Evolutionary conservation across 2,329 filamentous ascomycete species (phyloP).

Genomic region (Fusarium virguliforme): DNA sequence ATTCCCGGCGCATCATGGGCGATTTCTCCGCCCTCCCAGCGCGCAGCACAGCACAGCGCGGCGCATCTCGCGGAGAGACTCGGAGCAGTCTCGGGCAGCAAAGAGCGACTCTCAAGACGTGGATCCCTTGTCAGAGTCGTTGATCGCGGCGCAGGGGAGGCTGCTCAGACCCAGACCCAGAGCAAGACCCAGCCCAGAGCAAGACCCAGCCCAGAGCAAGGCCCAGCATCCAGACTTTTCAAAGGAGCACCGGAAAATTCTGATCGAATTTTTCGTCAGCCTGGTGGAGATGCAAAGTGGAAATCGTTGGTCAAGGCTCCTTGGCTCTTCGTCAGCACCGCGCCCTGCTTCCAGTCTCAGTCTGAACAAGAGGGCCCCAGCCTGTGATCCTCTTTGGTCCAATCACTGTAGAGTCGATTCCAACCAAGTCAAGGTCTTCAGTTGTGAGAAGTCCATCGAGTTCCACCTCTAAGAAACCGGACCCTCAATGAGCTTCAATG

Average conservation of each 20-base stretch:
- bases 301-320: slow-evolving; percentile 26
- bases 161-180: slow-evolving; percentile 7
- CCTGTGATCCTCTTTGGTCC: neutral
- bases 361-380: neutral
- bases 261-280: slow-evolving; percentile 35
- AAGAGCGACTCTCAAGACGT: slow-evolving; percentile 33
- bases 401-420: slow-evolving; percentile 12
- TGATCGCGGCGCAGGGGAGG: slow-evolving; percentile 18
- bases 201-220: neutral
- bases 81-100: slow-evolving; percentile 40
- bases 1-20: slow-evolving; percentile 27
- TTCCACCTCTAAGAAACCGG: slow-evolving; percentile 1
- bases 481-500: slow-evolving; percentile 13
- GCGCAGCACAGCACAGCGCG: neutral
- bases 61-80: slow-evolving; percentile 43
- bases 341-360: slow-evolving; percentile 19
- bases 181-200: neutral
- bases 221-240: slow-evolving; percentile 7
- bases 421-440: slow-evolving; percentile 4
- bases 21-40: slow-evolving; percentile 22
- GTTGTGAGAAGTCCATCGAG: neutral
- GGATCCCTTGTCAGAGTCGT: slow-evolving; percentile 41
- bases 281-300: slow-evolving; percentile 43
- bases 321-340: slow-evolving; percentile 36
- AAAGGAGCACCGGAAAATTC: slow-evolving; percentile 30